Conservation (phyloP, 176 grass and related monocot species). For the Rhynchospora breviuscula region DNA sequence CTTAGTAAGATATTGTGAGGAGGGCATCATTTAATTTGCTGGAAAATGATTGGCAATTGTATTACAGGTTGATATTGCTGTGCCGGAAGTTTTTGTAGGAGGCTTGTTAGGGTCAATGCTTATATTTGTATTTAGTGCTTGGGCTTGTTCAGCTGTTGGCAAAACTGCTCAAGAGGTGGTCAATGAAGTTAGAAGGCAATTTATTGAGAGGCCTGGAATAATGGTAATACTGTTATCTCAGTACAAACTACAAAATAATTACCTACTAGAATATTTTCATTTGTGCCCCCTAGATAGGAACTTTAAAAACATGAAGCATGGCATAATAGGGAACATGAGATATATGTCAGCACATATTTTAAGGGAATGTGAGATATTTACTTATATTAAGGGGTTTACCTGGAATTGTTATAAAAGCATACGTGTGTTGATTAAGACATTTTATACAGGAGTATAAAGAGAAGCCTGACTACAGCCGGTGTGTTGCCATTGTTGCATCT, state of each 20-base stretch:
- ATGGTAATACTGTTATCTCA: conserved; percentile 47
- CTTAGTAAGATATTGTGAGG: not conserved
- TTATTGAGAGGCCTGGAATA: conserved; percentile 97
- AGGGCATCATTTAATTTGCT: not conserved
- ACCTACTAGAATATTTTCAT: not conserved
- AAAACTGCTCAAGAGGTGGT: conserved; percentile 99
- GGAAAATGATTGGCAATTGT: conserved; percentile 14
- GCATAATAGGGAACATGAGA: too few relatives aligned
- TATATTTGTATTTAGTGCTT: conserved; percentile 99
- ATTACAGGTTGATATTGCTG: conserved; percentile 91
- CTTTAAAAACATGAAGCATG: not conserved
- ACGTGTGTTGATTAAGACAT: conserved; percentile 12
- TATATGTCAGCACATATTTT: not conserved
- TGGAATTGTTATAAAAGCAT: not conserved
- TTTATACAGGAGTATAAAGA: conserved; percentile 74
- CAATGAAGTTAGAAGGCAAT: conserved; percentile 97
- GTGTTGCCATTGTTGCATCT: conserved; percentile 99
- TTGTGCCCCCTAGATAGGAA: not conserved
- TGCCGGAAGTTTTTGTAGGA: conserved; percentile 95
- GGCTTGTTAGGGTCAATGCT: conserved; percentile 97
- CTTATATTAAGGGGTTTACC: not conserved
- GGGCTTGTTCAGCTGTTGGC: conserved; percentile 98
- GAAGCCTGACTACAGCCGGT: conserved; percentile 93
- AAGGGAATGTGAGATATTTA: not conserved
- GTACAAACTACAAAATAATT: not conserved